A percentile compares a stretch with the other conserved stretches of the same genome.
Evolutionary conservation across 192 early-diverging fungal genomes (phyloP).

Genomic region (Coemansia aciculifera): DNA sequence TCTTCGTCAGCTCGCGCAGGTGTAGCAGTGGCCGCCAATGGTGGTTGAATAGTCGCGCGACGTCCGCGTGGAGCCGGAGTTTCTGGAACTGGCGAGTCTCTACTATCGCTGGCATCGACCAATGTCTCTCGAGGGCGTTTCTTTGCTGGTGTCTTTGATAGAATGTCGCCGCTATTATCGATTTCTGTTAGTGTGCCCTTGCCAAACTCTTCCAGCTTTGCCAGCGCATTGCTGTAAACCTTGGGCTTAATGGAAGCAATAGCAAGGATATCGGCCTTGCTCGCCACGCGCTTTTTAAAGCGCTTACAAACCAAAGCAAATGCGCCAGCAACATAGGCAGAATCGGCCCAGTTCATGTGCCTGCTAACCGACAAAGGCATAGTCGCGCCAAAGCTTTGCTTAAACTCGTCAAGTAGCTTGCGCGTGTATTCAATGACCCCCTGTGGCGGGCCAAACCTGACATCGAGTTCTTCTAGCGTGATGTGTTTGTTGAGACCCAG

Average conservation of each 20-base stretch:
- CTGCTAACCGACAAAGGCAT: slow-evolving; percentile 31
- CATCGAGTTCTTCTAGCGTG: slow-evolving; percentile 48
- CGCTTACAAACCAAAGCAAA: slow-evolving; percentile 43
- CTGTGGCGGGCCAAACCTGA: slow-evolving; percentile 39
- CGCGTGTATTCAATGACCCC: slow-evolving; percentile 33
- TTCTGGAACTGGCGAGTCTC: background rate
- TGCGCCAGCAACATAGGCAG: slow-evolving; percentile 42
- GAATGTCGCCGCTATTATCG: slow-evolving; percentile 5
- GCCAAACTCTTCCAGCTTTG: slow-evolving; percentile 37
- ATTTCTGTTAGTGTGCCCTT: slow-evolving; percentile 22
- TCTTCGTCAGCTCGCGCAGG: background rate
- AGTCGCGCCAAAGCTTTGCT: slow-evolving; percentile 20
- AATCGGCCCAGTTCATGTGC: slow-evolving; percentile 40
- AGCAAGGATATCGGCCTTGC: slow-evolving; percentile 28
- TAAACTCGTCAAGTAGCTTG: slow-evolving; percentile 37
- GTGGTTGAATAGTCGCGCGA: background rate
- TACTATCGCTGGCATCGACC: background rate
- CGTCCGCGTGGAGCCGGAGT: background rate
- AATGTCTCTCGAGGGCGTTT: slow-evolving; percentile 18
- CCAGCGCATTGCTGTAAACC: slow-evolving; percentile 25
- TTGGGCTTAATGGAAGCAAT: slow-evolving; percentile 21
- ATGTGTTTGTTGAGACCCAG: slow-evolving; percentile 44
- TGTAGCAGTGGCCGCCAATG: background rate
- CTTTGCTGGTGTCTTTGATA: slow-evolving; percentile 22
- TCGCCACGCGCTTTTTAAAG: slow-evolving; percentile 42